phyloP scores from a whole-genome alignment of 164 flowering plant genomes.

The Macadamia integrifolia region DNA sequence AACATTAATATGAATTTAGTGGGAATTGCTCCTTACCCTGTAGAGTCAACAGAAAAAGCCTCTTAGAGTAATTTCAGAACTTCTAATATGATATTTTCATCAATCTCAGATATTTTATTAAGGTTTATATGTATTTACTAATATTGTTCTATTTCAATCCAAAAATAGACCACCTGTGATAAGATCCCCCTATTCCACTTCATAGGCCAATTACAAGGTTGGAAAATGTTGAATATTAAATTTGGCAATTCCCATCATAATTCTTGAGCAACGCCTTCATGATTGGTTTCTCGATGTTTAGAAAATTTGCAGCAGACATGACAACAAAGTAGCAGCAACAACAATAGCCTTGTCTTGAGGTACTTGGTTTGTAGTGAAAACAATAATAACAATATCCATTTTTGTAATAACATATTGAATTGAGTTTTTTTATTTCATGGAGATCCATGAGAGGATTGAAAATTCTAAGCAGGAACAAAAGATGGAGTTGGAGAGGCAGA shows the following conservation, averaged over 20 bases:
- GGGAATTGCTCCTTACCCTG: conserved; percentile 52
- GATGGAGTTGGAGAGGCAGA: conserved; percentile 55
- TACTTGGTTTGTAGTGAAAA: background rate
- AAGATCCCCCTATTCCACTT: no score
- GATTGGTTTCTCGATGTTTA: conserved; percentile 16
- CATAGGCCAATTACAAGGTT: conserved; percentile 62
- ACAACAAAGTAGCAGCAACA: conserved; percentile 30
- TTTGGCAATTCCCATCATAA: background rate
- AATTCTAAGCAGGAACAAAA: conserved; percentile 44
- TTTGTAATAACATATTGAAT: background rate
- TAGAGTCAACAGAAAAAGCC: conserved; percentile 48
- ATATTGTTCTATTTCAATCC: conserved; percentile 9
- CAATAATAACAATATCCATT: background rate
- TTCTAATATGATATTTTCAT: conserved; percentile 1
- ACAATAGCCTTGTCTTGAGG: conserved; percentile 26
- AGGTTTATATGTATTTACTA: background rate
- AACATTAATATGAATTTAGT: conserved; percentile 10
- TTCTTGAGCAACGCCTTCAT: background rate
- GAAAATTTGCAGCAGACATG: conserved; percentile 74
- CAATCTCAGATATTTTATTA: background rate
- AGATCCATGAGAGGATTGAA: conserved; percentile 52
- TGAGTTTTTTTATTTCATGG: conserved; percentile 22
- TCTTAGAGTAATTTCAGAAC: conserved; percentile 38
- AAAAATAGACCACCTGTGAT: conserved; percentile 27
- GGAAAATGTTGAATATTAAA: background rate